These are phyloP conservation scores for Syncephalastrum sp. DNA, from an alignment of 371 early-diverging fungal species.

Conservation along the genomic window DNA sequence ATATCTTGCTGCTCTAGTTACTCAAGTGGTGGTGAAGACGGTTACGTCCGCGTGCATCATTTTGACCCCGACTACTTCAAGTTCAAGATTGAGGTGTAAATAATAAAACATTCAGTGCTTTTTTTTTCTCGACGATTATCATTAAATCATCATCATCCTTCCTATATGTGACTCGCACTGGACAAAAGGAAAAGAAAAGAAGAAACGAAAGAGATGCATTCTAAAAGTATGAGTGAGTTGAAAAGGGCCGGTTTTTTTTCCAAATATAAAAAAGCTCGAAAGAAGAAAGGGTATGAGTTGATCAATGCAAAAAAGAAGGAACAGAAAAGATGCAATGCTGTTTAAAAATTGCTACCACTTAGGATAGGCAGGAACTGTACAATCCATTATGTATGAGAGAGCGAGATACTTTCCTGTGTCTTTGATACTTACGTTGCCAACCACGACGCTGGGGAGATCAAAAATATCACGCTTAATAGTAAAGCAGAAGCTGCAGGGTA, in stretches of 20 bases:
- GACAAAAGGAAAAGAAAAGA: no score
- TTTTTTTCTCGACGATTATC: no score
- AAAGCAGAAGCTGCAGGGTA: slow-evolving; percentile 83
- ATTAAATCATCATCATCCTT: no score
- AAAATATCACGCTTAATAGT: slow-evolving; percentile 86
- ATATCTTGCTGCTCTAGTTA: slow-evolving; percentile 53
- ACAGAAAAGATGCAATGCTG: no score
- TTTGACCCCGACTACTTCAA: slow-evolving; percentile 95
- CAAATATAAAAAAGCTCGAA: no score
- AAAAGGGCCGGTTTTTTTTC: no score
- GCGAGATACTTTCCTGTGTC: background rate
- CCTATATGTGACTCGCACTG: no score
- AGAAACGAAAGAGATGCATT: no score
- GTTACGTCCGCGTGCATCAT: slow-evolving; percentile 94
- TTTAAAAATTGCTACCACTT: background rate
- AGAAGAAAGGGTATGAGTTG: no score
- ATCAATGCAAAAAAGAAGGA: no score
- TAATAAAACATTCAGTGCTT: background rate
- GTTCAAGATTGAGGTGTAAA: slow-evolving; percentile 74
- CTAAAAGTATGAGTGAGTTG: no score
- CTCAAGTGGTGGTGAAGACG: slow-evolving; percentile 98
- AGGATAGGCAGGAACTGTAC: slow-evolving; percentile 12
- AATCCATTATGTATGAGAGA: background rate
- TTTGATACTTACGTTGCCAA: slow-evolving; percentile 52
- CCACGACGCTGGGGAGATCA: slow-evolving; percentile 80